These are phyloP conservation scores for Oryza meyeriana DNA, from an alignment of 176 grass and related monocot species.

Conservation along the genomic window DNA sequence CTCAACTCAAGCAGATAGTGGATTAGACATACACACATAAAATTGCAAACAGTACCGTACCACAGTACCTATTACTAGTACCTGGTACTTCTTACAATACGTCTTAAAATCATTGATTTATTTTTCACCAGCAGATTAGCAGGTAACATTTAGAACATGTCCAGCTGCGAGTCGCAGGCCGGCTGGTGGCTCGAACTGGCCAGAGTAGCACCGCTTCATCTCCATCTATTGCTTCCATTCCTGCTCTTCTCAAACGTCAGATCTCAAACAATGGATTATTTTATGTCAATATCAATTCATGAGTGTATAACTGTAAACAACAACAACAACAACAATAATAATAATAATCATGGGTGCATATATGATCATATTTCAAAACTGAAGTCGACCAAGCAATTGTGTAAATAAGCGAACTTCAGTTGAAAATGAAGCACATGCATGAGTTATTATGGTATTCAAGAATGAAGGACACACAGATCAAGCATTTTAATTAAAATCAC, in stretches of 20 bases:
- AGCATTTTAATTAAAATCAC: conserved; percentile 11
- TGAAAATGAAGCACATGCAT: background rate
- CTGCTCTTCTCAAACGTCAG: background rate
- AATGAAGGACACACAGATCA: conserved; percentile 7
- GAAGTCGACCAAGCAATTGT: background rate
- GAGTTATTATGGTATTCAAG: background rate
- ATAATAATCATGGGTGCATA: background rate
- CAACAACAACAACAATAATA: background rate
- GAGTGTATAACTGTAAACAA: background rate
- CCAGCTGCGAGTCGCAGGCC: background rate
- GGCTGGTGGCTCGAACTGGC: background rate
- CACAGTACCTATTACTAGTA: background rate
- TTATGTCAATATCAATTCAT: background rate
- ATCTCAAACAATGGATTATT: background rate
- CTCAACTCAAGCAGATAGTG: background rate
- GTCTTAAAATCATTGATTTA: background rate
- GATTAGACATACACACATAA: background rate
- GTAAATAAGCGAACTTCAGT: background rate
- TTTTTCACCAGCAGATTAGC: background rate
- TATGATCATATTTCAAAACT: background rate
- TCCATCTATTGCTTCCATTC: background rate
- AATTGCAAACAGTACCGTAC: background rate
- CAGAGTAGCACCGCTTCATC: background rate
- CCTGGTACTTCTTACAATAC: background rate
- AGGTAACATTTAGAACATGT: no score